Base-by-base conservation (phyloP, 257 asterid species). In the Paulownia fortunei region DNA sequence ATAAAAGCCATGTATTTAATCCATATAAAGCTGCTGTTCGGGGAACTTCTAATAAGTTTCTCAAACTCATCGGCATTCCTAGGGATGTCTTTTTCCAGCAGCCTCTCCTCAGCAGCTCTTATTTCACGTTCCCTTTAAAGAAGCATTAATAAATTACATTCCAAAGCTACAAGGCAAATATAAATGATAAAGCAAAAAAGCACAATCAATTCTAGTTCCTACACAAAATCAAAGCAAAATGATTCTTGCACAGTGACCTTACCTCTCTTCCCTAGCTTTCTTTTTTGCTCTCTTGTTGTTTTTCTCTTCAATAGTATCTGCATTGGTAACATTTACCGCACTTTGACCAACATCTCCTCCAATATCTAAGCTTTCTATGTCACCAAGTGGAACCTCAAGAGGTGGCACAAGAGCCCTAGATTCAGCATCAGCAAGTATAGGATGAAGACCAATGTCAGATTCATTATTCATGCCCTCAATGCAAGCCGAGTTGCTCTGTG, bases 51-150 rank as follows among this genome's bases (percentile, higher is more conserved):
- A 78, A 90, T 81, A 71, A 96, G 89, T 84, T 92, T 93, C 91
- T 93, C 99, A 80, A 90, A 96, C 80, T 96, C 99, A 75, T 96
- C 97, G 4, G 89, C 88, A 78, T 80, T 91, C 84, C 87, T 88
- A 23, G 99, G 98, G 64, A 83, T 67, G 81, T 86, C 97, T 66
- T 93, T 89, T 69, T 83, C 96, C 51, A 92, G 89, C 61, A 88
- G 94, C 81, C 98, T 90, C 82, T 93, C 92, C 81, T 96, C 98
- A 18, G 97, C 98, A 84, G 92, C 96, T 80, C 92, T 92, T 82
- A 89, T 96, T 82, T 96, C 97, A 65, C 70, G 91, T 75, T 96
- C 99, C 90, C 98, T 95, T 85, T 56, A 73, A 77, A 73, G 65
- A 64, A 61, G 39, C 70, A 56, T 49, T 77, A 69, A 19, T 24